Percentiles rank a stretch among this genome's conserved stretches.
These are phyloP conservation scores for Paracamarosporium sp. DNA, from an alignment of 2,329 filamentous ascomycete species.

Conservation along the genomic window DNA sequence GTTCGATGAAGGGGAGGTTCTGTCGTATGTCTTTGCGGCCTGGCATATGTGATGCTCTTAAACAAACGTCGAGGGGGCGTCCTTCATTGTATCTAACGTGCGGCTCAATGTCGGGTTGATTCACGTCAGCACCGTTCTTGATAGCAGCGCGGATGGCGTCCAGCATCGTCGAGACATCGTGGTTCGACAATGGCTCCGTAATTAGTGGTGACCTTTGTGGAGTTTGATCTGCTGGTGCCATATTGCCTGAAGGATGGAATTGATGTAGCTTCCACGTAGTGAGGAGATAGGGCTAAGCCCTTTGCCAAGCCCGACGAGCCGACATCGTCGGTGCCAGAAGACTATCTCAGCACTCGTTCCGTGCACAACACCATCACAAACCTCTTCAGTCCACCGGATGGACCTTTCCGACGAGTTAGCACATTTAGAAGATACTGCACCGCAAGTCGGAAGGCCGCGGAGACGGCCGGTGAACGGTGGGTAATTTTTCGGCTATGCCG, in stretches of 20 bases:
- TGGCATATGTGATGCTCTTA: conserved; percentile 7
- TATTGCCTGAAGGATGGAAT: background rate
- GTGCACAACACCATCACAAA: background rate
- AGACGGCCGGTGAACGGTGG: conserved; percentile 36
- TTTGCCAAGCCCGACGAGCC: conserved; percentile 1
- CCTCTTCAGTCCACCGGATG: conserved; percentile 10
- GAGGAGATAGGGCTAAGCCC: background rate
- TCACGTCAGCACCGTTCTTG: conserved; percentile 11
- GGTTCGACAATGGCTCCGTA: conserved; percentile 2
- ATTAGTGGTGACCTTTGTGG: conserved; percentile 9
- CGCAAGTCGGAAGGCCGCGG: conserved; percentile 19
- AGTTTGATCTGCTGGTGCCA: background rate
- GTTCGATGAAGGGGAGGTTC: conserved; percentile 70
- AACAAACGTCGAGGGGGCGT: conserved; percentile 11
- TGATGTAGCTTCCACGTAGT: too few species aligned
- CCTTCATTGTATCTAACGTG: conserved; percentile 10
- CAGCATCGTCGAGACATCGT: conserved; percentile 5
- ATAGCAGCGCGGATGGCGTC: conserved; percentile 12
- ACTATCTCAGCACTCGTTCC: background rate
- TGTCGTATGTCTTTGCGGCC: conserved; percentile 1
- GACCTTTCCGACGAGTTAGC: conserved; percentile 7
- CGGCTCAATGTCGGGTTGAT: background rate
- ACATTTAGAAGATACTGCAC: conserved; percentile 4
- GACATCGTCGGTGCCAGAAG: background rate
- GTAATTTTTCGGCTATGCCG: background rate